phyloP scores from a whole-genome alignment of 805 yeast species.

The Sugiyamaella qingdaonensis region DNA sequence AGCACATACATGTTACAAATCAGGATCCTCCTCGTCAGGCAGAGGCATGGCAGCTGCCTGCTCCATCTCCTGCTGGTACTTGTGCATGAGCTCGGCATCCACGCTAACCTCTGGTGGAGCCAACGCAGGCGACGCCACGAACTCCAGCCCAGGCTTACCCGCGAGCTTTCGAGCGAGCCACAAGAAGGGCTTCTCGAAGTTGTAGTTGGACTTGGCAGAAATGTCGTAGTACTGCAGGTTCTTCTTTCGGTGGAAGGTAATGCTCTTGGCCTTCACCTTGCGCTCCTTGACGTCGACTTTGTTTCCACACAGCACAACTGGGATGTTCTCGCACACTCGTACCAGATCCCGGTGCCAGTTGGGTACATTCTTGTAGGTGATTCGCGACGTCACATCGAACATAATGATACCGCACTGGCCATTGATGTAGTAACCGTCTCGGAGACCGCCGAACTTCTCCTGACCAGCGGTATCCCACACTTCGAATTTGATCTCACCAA shows the following conservation, averaged over 20 bases:
- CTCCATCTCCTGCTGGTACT: slow-evolving; percentile 99
- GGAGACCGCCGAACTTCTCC: slow-evolving; percentile 98
- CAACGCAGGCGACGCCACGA: slow-evolving; percentile 98
- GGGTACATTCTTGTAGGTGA: slow-evolving; percentile 99
- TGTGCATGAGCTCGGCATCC: slow-evolving; percentile 93
- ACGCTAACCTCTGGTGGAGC: slow-evolving; percentile 99
- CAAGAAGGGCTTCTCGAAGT: slow-evolving; percentile 99
- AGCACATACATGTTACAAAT: slow-evolving; percentile 54
- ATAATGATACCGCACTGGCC: slow-evolving; percentile 99
- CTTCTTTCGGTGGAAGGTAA: slow-evolving; percentile 99
- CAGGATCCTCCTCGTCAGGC: slow-evolving; percentile 99
- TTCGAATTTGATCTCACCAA: slow-evolving; percentile 97
- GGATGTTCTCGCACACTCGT: slow-evolving; percentile 99
- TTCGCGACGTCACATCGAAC: slow-evolving; percentile 99
- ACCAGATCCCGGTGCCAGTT: slow-evolving; percentile 99
- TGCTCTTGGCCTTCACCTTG: slow-evolving; percentile 99
- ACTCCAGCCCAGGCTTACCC: slow-evolving; percentile 97
- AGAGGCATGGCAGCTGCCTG: slow-evolving; percentile 99
- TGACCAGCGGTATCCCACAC: slow-evolving; percentile 99
- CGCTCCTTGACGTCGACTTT: slow-evolving; percentile 99
- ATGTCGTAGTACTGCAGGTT: slow-evolving; percentile 99
- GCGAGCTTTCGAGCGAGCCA: slow-evolving; percentile 99
- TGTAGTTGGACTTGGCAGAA: slow-evolving; percentile 99
- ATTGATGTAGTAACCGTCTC: slow-evolving; percentile 99
- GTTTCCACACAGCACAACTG: slow-evolving; percentile 98